Evolutionary conservation across 495 filamentous ascomycete species (phyloP).

Genomic region (Neurospora pannonica): DNA sequence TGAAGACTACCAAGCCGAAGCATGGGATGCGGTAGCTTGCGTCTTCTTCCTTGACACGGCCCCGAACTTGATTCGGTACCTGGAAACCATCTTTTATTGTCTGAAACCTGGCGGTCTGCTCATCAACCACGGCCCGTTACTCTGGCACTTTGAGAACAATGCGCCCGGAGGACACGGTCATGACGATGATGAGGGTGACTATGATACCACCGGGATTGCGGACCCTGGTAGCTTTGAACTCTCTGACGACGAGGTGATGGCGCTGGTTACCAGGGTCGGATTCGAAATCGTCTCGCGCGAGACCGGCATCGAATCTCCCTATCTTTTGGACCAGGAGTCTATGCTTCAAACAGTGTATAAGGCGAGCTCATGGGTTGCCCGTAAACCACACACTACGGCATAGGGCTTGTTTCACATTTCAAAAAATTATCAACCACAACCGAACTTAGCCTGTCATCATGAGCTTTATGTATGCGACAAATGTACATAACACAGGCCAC

Average conservation of each 20-base stretch:
- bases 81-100: conserved; percentile 71
- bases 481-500: not conserved
- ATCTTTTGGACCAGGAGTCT: conserved; percentile 73
- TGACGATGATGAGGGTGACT: conserved; percentile 35
- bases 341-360: conserved; percentile 77
- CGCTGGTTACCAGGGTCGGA: conserved; percentile 63
- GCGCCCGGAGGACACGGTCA: conserved; percentile 33
- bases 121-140: conserved; percentile 80
- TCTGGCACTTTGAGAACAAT: conserved; percentile 77
- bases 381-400: conserved; percentile 40
- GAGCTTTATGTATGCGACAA: not conserved
- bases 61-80: conserved; percentile 80
- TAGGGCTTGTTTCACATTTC: not conserved
- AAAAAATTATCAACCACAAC: not conserved
- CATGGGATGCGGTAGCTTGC: conserved; percentile 74
- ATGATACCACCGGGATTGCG: conserved; percentile 48
- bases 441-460: not conserved
- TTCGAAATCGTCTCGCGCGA: conserved; percentile 60
- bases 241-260: conserved; percentile 75
- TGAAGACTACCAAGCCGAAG: conserved; percentile 42
- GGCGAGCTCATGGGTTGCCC: conserved; percentile 75
- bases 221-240: conserved; percentile 82
- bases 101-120: conserved; percentile 71
- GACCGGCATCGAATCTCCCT: conserved; percentile 52
- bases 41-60: conserved; percentile 98